Evolutionary conservation across 257 asterid species (phyloP).

Genomic region (Ilex aquifolium): DNA sequence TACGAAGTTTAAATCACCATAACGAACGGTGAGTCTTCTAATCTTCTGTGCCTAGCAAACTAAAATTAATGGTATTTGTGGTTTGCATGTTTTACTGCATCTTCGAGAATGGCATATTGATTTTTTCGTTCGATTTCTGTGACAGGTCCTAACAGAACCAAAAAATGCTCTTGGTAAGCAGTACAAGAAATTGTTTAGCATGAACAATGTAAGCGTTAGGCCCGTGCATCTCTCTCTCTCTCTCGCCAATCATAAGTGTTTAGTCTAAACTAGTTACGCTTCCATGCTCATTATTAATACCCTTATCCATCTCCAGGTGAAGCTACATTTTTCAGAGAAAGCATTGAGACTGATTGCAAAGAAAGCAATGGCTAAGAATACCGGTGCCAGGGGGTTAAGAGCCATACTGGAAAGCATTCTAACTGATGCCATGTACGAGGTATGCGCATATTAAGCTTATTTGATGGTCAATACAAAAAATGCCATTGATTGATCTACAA

Average conservation of each 20-base stretch:
- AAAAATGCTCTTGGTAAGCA: constrained; percentile 92
- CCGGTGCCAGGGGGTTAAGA: constrained; percentile 96
- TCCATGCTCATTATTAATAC: neutral
- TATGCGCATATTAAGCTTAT: constrained; percentile 16
- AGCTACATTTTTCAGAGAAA: constrained; percentile 67
- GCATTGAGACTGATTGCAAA: constrained; percentile 61
- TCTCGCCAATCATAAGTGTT: neutral
- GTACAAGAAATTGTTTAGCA: constrained; percentile 75
- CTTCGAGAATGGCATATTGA: constrained; percentile 2
- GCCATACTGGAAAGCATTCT: constrained; percentile 74
- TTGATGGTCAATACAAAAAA: too few species aligned
- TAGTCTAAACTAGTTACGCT: neutral
- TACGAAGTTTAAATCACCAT: too few species aligned
- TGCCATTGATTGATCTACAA: too few species aligned
- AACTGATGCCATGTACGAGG: constrained; percentile 93
- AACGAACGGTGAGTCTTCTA: too few species aligned
- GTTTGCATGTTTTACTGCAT: too few species aligned
- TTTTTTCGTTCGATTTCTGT: constrained; percentile 5
- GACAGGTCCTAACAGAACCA: constrained; percentile 77
- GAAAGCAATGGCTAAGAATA: constrained; percentile 72
- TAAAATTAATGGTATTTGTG: too few species aligned
- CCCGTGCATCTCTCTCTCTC: constrained; percentile 4
- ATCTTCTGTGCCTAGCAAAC: too few species aligned
- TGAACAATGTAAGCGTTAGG: constrained; percentile 65
- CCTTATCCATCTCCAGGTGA: constrained; percentile 41